Conservation (phyloP, 2,329 filamentous ascomycete species). For the Phoma sp. region DNA sequence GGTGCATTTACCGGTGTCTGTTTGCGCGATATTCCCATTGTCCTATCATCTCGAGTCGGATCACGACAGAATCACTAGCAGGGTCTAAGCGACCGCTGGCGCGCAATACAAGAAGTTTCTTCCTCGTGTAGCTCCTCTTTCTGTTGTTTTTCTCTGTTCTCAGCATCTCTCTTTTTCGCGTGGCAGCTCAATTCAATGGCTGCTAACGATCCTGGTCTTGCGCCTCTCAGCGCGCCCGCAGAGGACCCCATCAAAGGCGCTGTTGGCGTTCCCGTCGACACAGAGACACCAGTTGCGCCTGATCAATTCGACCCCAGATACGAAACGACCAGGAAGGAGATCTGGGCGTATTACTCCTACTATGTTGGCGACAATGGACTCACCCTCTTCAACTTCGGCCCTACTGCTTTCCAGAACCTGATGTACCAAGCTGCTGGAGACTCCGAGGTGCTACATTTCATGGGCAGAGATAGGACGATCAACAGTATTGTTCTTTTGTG, state of each 20-base stretch:
- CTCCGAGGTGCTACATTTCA: constrained; percentile 60
- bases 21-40: constrained; percentile 1
- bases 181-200: constrained; percentile 19
- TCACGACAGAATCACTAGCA: constrained; percentile 10
- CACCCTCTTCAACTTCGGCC: constrained; percentile 62
- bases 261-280: constrained; percentile 29
- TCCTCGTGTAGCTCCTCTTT: background rate
- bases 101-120: constrained; percentile 14
- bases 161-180: background rate
- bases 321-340: constrained; percentile 60
- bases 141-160: background rate
- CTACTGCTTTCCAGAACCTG: constrained; percentile 64
- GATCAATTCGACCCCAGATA: constrained; percentile 62
- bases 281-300: constrained; percentile 56
- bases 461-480: constrained; percentile 53
- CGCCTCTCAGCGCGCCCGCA: constrained; percentile 27
- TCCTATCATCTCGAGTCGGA: background rate
- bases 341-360: constrained; percentile 66
- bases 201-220: constrained; percentile 32
- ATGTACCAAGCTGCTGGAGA: constrained; percentile 66
- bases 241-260: constrained; percentile 31
- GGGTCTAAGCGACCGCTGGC: constrained; percentile 8
- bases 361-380: constrained; percentile 71
- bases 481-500: constrained; percentile 63
- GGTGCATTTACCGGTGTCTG: background rate